Conservation (phyloP, 2,329 filamentous ascomycete genomes). For the Colletotrichum eremochloae region DNA sequence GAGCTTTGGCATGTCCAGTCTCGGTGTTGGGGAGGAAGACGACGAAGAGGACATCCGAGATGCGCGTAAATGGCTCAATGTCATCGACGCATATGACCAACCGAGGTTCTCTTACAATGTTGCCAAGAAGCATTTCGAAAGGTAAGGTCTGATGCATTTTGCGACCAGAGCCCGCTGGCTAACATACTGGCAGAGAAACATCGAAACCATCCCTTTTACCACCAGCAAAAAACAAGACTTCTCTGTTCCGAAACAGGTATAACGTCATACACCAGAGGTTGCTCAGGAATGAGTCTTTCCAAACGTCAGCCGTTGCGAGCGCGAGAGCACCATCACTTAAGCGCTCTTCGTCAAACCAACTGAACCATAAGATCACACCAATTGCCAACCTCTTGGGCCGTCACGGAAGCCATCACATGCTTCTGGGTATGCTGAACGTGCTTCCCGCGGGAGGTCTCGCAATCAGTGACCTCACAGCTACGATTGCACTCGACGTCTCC, state of each 20-base stretch:
- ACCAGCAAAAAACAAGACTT: constrained; percentile 82
- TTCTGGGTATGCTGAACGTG: constrained; percentile 85
- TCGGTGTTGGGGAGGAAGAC: constrained; percentile 66
- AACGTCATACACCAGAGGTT: constrained; percentile 93
- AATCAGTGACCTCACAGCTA: constrained; percentile 88
- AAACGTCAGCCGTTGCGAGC: constrained; percentile 81
- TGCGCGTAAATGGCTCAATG: constrained; percentile 84
- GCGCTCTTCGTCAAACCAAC: constrained; percentile 72
- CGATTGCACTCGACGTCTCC: constrained; percentile 85
- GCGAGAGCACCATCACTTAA: constrained; percentile 65
- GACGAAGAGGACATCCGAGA: constrained; percentile 74
- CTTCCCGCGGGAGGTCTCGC: constrained; percentile 86
- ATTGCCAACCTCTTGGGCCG: constrained; percentile 83
- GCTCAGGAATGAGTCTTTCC: constrained; percentile 92
- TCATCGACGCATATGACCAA: constrained; percentile 87
- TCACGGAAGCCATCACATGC: constrained; percentile 85
- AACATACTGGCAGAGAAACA: constrained; percentile 62
- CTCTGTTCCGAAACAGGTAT: constrained; percentile 89
- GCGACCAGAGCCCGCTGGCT: constrained; percentile 32
- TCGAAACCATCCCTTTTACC: constrained; percentile 80
- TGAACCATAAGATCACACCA: constrained; percentile 88
- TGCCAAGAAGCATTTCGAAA: constrained; percentile 91
- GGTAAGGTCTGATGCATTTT: constrained; percentile 56
- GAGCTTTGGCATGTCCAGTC: constrained; percentile 73
- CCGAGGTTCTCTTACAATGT: constrained; percentile 83